Evolutionary conservation across 1,284 basidiomycete species (phyloP), one percentile per base, ranked within the genome.

Genomic region (Trichosporon faecale): DNA sequence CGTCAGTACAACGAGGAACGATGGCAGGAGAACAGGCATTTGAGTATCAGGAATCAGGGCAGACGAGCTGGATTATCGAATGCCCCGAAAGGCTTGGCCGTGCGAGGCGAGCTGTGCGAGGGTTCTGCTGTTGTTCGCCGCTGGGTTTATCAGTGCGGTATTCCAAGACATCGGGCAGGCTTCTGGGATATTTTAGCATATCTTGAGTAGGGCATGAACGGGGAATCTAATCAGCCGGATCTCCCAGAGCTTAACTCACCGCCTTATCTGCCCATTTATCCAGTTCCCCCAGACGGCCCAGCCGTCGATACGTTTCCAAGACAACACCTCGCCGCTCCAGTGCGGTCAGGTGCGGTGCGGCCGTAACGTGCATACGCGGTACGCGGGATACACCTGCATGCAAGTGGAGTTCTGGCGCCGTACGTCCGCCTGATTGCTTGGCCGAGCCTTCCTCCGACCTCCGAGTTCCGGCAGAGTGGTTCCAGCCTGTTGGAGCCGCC

Each of bases 211-310:
- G 27, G 57, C 57, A 61, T 61, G 57, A 61, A 61, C 57, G 57
- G 57, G 57, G 57, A 12, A 61, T 61, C 31, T 31, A n/a, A 61
- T 61, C 57, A 61, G 57, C 57, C 57, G 57, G 57, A 61, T 61
- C 57, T 31, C 14, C 29, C 29, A 8, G 18, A 61, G 16, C 57
- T 16, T 31, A 23, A 31, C 27, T 31, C 27, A 18, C 57, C 27
- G 27, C 35, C 57, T 61, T 61, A 61, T 61, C 57, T 61, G 14
- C 57, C 57, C 57, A 31, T 31, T 61, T 31, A 61, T 27, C 57
- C 57, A 25, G 49, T 11, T 52, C 9, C 7, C 57, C 14, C 57
- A 18, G 57, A 1, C 2, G 3, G 18, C 57, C 27, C 27, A n/a
- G 57, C 27, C 57, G 57, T 27, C 55, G 25, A 29, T 25, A 31